Evolutionary conservation across 345 rosid genomes (phyloP).

Genomic region (Eucalyptus albens): DNA sequence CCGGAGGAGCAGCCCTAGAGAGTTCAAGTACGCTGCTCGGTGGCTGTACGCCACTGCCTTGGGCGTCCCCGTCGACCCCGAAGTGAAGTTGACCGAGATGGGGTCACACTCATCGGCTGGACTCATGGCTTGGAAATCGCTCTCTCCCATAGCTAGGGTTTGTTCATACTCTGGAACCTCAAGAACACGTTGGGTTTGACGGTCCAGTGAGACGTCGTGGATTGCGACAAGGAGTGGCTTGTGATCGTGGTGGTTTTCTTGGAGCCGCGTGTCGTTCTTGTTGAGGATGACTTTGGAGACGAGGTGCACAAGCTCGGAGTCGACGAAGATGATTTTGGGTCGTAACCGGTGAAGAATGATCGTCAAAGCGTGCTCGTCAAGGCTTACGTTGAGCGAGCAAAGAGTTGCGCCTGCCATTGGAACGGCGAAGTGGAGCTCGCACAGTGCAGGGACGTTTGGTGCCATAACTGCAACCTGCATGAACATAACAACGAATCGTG

Average conservation of each 20-base stretch:
- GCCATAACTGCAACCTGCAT: too few relatives aligned
- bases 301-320: slow-evolving; percentile 5
- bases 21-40: slow-evolving; percentile 36
- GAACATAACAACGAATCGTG: background rate
- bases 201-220: background rate
- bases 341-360: slow-evolving; percentile 5
- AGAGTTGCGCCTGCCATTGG: slow-evolving; percentile 43
- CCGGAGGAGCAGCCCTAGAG: slow-evolving; percentile 14
- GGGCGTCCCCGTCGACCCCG: slow-evolving; percentile 47
- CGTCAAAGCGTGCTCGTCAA: slow-evolving; percentile 21
- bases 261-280: background rate
- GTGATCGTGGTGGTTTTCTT: background rate
- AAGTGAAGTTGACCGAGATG: slow-evolving; percentile 40
- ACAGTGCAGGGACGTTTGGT: too few relatives aligned
- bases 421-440: background rate
- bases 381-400: slow-evolving; percentile 19
- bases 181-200: background rate
- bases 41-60: slow-evolving; percentile 50
- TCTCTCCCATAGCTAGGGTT: slow-evolving; percentile 7
- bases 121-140: slow-evolving; percentile 7
- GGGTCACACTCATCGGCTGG: slow-evolving; percentile 30
- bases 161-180: slow-evolving; percentile 5
- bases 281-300: background rate
- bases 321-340: slow-evolving; percentile 32
- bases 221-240: slow-evolving; percentile 18